Conservation (phyloP, 805 yeast species). For the Yarrowia porcina region DNA sequence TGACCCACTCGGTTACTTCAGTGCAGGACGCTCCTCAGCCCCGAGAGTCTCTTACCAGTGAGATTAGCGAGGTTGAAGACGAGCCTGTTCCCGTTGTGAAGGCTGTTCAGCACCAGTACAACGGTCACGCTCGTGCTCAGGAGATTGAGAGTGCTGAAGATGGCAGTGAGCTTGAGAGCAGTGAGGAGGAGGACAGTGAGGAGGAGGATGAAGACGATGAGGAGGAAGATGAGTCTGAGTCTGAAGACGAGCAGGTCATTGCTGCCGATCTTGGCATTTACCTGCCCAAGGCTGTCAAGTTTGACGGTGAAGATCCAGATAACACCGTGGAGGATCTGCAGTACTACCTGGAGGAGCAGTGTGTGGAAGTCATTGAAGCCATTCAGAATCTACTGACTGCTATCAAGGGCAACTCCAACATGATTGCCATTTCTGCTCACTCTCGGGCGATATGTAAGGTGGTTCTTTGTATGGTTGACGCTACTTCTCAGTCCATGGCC, state of each 20-base stretch:
- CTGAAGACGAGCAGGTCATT: conserved; percentile 23
- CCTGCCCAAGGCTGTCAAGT: conserved; percentile 40
- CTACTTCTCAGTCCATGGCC: conserved; percentile 81
- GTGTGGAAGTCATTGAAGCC: conserved; percentile 84
- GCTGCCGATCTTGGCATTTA: conserved; percentile 26
- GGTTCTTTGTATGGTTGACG: conserved; percentile 83
- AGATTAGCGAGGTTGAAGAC: conserved; percentile 23
- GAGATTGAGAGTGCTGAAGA: no score
- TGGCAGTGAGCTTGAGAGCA: not conserved
- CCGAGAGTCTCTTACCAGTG: conserved; percentile 11
- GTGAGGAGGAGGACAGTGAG: not conserved
- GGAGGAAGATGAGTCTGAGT: conserved; percentile 3
- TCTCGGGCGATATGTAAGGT: conserved; percentile 75
- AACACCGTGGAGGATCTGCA: conserved; percentile 81
- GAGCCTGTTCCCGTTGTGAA: not conserved
- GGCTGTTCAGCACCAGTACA: not conserved
- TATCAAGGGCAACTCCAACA: conserved; percentile 55
- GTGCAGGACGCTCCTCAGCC: not conserved
- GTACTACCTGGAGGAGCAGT: conserved; percentile 85
- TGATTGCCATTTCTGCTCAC: conserved; percentile 67
- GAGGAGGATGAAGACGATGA: conserved; percentile 12
- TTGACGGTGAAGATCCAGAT: conserved; percentile 83
- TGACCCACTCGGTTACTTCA: conserved; percentile 6
- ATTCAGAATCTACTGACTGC: conserved; percentile 71
- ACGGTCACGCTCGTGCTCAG: not conserved